phyloP scores from a whole-genome alignment of 331 rosid species.

The Telfairia occidentalis region DNA sequence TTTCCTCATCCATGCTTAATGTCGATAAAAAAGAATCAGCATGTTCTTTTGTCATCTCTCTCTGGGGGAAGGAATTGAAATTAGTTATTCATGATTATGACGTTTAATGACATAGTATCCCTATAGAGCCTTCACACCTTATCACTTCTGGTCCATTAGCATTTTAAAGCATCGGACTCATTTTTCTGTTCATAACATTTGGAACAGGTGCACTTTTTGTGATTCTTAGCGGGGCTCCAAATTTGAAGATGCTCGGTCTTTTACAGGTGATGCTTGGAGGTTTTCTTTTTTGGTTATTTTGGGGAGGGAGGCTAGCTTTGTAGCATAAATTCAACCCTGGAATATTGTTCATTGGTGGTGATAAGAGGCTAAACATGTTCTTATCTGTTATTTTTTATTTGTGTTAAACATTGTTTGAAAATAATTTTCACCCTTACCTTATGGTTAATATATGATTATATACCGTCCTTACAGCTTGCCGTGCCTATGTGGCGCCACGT shows the following conservation, averaged over 20 bases:
- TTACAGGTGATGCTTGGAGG: constrained; percentile 50
- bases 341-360: neutral
- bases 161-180: neutral
- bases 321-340: neutral
- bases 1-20: neutral
- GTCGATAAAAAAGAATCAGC: neutral
- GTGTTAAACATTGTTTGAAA: neutral
- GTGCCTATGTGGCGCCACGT: neutral
- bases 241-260: constrained; percentile 92
- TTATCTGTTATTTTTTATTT: neutral
- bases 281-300: neutral
- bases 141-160: neutral
- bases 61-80: neutral
- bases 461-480: neutral
- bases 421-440: neutral
- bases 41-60: neutral
- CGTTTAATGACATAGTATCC: neutral
- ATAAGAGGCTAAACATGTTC: neutral
- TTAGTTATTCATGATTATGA: neutral
- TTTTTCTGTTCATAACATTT: constrained; percentile 20
- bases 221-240: constrained; percentile 66
- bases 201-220: constrained; percentile 87
- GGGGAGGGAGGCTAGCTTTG: neutral
- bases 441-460: neutral
- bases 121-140: neutral